Evolutionary conservation across 2,329 filamentous ascomycete species (phyloP).

Genomic region (Arthrocladium fulminans): DNA sequence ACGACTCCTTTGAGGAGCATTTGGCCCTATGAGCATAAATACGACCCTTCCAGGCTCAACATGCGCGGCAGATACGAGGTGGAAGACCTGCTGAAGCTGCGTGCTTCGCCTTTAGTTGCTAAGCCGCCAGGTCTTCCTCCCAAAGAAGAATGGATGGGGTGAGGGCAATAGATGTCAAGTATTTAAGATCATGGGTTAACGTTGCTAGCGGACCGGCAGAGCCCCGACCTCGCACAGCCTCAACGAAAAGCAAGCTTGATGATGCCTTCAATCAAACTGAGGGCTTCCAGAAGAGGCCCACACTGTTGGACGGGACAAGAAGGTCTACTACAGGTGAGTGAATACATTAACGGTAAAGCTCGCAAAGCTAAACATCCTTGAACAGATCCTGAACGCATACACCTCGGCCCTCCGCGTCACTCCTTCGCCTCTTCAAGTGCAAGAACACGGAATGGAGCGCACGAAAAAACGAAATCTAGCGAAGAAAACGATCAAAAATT

Average conservation of each 20-base stretch:
- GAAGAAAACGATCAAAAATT: conserved; percentile 1
- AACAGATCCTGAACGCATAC: conserved; percentile 62
- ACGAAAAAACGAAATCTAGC: conserved; percentile 12
- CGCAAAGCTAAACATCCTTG: conserved; percentile 23
- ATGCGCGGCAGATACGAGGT: conserved; percentile 57
- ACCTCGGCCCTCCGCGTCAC: conserved; percentile 75
- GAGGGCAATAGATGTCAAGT: conserved; percentile 20
- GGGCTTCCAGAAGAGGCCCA: conserved; percentile 27
- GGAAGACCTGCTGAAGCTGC: conserved; percentile 66
- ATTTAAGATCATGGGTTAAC: neutral
- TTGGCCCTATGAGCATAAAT: conserved; percentile 12
- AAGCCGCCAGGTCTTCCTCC: conserved; percentile 74
- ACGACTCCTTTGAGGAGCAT: neutral
- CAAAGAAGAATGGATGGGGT: conserved; percentile 96
- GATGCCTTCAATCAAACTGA: conserved; percentile 15
- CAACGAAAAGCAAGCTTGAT: conserved; percentile 16
- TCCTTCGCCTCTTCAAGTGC: conserved; percentile 68
- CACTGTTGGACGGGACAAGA: conserved; percentile 37
- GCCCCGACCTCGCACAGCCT: conserved; percentile 26
- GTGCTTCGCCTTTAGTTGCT: conserved; percentile 71
- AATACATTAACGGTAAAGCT: conserved; percentile 14
- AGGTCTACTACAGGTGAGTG: conserved; percentile 40
- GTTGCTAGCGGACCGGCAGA: conserved; percentile 33
- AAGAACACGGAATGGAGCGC: conserved; percentile 22
- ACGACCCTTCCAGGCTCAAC: conserved; percentile 6